Percentiles rank a stretch among this genome's conserved stretches.
Evolutionary conservation across 2,329 filamentous ascomycete genomes (phyloP).

Genomic region (Pochonia chlamydosporia): DNA sequence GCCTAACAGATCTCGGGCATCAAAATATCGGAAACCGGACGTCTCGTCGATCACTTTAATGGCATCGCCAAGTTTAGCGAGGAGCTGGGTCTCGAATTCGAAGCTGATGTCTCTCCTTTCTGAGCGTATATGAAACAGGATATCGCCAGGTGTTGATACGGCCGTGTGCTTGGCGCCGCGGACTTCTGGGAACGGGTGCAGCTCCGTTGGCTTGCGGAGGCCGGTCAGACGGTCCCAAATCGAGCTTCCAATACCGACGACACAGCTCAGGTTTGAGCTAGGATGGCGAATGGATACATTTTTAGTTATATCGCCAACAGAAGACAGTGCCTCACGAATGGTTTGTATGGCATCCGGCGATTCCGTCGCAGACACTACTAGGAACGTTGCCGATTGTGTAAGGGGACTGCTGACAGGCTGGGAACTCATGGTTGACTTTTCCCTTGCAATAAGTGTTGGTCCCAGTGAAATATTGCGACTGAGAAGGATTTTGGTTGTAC

Average conservation of each 20-base stretch:
- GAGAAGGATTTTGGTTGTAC: too few species aligned
- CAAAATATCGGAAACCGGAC: slow-evolving; percentile 53
- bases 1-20: slow-evolving; percentile 51
- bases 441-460: too few species aligned
- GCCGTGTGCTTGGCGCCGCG: slow-evolving; percentile 44
- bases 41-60: slow-evolving; percentile 47
- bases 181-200: slow-evolving; percentile 43
- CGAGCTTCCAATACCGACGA: slow-evolving; percentile 46
- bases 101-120: slow-evolving; percentile 52
- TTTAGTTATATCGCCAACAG: slow-evolving; percentile 40
- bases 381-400: slow-evolving; percentile 47
- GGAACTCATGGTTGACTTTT: too few species aligned
- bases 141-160: slow-evolving; percentile 48
- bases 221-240: slow-evolving; percentile 43
- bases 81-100: slow-evolving; percentile 51
- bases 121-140: slow-evolving; percentile 53
- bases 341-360: slow-evolving; percentile 28
- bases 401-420: slow-evolving; percentile 45
- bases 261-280: slow-evolving; percentile 39
- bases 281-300: slow-evolving; percentile 47
- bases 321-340: slow-evolving; percentile 38
- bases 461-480: too few species aligned
- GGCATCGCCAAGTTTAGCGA: slow-evolving; percentile 40
- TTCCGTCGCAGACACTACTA: slow-evolving; percentile 38
- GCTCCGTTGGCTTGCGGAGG: slow-evolving; percentile 40